A percentile compares a stretch with the other conserved stretches of the same genome.
Evolutionary conservation across 257 asterid species (phyloP).

Genomic region (Forsythia viridissima): DNA sequence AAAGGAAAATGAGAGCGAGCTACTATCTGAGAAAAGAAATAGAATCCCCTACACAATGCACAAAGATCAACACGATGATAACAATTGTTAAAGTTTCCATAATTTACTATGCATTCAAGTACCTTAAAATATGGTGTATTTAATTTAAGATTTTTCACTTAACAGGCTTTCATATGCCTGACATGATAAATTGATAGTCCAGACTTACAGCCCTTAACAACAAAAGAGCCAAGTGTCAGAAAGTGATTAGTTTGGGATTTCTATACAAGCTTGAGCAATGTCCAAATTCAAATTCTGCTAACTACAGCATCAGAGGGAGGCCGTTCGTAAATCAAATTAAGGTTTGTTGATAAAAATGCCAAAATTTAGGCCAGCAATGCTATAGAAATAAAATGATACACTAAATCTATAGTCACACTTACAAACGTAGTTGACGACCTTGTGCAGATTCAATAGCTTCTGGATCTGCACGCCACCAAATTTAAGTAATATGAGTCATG

Average conservation of each 20-base stretch:
- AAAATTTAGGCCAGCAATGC: slow-evolving; percentile 16
- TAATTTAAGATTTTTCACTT: slow-evolving; percentile 2
- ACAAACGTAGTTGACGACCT: slow-evolving; percentile 93
- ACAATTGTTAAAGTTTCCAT: slow-evolving; percentile 1
- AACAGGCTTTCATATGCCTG: background rate
- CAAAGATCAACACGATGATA: slow-evolving; percentile 1
- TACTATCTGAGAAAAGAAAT: background rate
- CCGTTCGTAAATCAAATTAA: slow-evolving; percentile 8
- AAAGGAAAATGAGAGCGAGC: background rate
- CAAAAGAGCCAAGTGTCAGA: background rate
- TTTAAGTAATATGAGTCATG: slow-evolving; percentile 19
- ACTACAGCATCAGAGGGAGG: slow-evolving; percentile 17
- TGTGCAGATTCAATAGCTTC: slow-evolving; percentile 81
- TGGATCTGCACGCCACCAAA: slow-evolving; percentile 58
- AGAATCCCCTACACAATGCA: background rate
- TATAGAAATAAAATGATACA: slow-evolving; percentile 2
- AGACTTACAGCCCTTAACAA: slow-evolving; percentile 1
- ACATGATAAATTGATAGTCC: background rate
- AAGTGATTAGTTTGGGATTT: slow-evolving; percentile 13
- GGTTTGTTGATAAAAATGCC: background rate
- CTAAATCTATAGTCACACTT: slow-evolving; percentile 38
- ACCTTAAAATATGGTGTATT: slow-evolving; percentile 9
- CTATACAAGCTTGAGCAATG: slow-evolving; percentile 14
- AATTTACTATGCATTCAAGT: slow-evolving; percentile 5
- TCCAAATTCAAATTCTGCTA: slow-evolving; percentile 11